phyloP scores from a whole-genome alignment of 805 yeast species.

The Blastobotrys robertii region DNA sequence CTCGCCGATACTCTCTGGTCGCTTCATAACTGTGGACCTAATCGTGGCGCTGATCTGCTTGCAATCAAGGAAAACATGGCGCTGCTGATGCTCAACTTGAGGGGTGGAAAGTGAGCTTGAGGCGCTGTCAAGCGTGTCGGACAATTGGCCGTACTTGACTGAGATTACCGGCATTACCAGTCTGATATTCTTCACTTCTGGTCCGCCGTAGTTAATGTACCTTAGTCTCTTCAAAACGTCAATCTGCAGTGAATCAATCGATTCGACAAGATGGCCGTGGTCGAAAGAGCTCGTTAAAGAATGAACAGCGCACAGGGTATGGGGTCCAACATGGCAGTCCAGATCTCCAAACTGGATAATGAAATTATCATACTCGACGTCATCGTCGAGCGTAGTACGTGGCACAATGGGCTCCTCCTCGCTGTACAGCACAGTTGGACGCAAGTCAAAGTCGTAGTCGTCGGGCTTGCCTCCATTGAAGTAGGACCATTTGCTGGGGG shows the following conservation, averaged over 20 bases:
- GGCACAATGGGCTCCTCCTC: constrained; percentile 9
- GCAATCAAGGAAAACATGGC: constrained; percentile 14
- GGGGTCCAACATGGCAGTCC: constrained; percentile 39
- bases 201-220: constrained; percentile 25
- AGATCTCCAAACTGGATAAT: constrained; percentile 46
- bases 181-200: constrained; percentile 36
- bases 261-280: constrained; percentile 34
- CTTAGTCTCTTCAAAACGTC: constrained; percentile 37
- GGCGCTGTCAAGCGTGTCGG: neutral
- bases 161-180: constrained; percentile 39
- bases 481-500: too few species aligned
- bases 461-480: neutral
- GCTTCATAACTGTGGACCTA: constrained; percentile 7
- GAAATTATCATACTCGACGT: constrained; percentile 44
- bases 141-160: constrained; percentile 30
- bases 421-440: constrained; percentile 11
- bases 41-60: constrained; percentile 12
- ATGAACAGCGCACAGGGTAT: constrained; percentile 31
- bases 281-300: constrained; percentile 30
- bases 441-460: constrained; percentile 6
- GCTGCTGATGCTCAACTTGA: constrained; percentile 3
- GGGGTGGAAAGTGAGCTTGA: neutral
- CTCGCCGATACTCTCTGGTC: constrained; percentile 11
- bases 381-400: constrained; percentile 22
- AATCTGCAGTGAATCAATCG: constrained; percentile 58